Base-by-base conservation (phyloP, 2,329 filamentous ascomycete genomes). In the Colletotrichum tropicale region DNA sequence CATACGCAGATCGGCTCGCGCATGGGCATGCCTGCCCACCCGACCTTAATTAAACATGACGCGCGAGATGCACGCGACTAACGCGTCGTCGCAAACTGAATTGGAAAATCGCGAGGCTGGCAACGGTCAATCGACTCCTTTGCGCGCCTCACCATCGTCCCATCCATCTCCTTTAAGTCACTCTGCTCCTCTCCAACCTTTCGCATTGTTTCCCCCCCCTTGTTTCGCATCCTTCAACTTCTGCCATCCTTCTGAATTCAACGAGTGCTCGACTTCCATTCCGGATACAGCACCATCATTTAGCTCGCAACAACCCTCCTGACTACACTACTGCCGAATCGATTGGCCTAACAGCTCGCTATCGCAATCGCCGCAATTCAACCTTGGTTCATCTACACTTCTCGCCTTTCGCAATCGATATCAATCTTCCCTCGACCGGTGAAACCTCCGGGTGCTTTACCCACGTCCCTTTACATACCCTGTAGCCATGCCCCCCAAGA, bases 21-120 rank as follows among this genome's bases (percentile, higher is more conserved):
- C 43, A 52, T 21, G n/a, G 43, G n/a, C 43, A 52, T 21, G 43
- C 21, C 32, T 64, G 26, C 34, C 48, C 13, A 16, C 21, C 61
- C 24, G 10, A 16, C 15, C 60, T 60, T 61, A 43, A 30, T 71
- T 36, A 21, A 21, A 52, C 7, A 13, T 13, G 18, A 64, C 8
- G 30, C 66, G 66, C 52, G 52, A 16, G 34, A 68, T n/a, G 21
- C 52, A 68, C 66, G 66, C 66, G 66, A 60, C n/a, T 30, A 68
- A 68, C 66, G 66, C 66, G 66, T 34, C 7, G 66, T 38, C 32
- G 55, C 66, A 60, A 43, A 68, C 61, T 62, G 28, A 21, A 52
- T n/a, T 28, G 70, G 71, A 79, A 79, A 81, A 76, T 79, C 80
- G 80, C 79, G 80, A 80, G 80, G 80, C 80, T 81, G 80, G 80